Percentiles rank a stretch among this genome's conserved stretches.
Evolutionary conservation across 163 green algal species (phyloP).

Genomic region (Volvox carteri): DNA sequence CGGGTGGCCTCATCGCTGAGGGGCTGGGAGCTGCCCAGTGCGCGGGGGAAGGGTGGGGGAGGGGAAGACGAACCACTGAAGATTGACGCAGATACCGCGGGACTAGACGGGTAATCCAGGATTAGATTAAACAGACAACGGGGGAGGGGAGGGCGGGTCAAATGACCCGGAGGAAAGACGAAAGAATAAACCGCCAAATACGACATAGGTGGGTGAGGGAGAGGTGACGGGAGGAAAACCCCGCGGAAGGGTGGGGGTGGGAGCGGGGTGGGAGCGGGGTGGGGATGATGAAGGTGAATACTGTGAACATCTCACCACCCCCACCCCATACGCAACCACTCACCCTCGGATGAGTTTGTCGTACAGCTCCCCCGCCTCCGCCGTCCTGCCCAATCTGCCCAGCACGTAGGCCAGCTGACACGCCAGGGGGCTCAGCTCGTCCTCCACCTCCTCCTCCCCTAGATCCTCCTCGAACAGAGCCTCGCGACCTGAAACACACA

Average conservation of each 20-base stretch:
- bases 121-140: too few species aligned
- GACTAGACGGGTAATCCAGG: too few species aligned
- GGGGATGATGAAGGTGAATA: too few species aligned
- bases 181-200: too few species aligned
- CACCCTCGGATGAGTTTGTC: slow-evolving; percentile 61
- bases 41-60: background rate
- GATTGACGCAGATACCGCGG: background rate
- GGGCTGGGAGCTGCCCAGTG: slow-evolving; percentile 9
- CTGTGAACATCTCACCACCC: background rate
- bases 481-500: slow-evolving; percentile 81
- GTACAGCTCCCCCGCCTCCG: slow-evolving; percentile 69
- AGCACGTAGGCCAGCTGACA: slow-evolving; percentile 90
- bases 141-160: too few species aligned
- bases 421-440: slow-evolving; percentile 89
- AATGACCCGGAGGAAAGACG: too few species aligned
- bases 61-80: background rate
- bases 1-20: slow-evolving; percentile 64
- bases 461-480: slow-evolving; percentile 92
- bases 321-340: background rate
- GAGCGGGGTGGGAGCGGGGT: too few species aligned
- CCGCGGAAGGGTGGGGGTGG: too few species aligned
- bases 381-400: slow-evolving; percentile 56
- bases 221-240: too few species aligned
- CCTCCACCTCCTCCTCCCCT: slow-evolving; percentile 84
- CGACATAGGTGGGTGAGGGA: too few species aligned